Evolutionary conservation across 2,329 filamentous ascomycete species (phyloP), one percentile per base, ranked within the genome.

Genomic region (Aureobasidium vineae): DNA sequence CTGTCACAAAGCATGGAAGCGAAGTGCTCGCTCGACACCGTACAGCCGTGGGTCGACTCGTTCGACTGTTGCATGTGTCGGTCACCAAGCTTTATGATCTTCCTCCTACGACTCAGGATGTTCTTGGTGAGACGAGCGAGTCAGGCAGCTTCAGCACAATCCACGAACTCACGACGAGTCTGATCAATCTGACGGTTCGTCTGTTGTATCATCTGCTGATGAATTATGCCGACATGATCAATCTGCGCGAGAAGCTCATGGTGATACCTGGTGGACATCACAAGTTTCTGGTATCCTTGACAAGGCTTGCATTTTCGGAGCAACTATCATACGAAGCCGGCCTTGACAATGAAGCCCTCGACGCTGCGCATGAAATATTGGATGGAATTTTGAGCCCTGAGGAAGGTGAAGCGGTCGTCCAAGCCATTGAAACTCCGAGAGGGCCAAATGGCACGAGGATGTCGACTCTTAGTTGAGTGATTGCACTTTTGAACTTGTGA

Each of bases 261-360:
- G 84, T 85, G 10, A 85, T 90, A 0, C 83, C 86, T 5, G 91
- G 91, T 3, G 90, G 88, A 0, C 85, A 86, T 61, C 92, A 97
- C 73, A 92, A 92, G 63, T 94, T 96, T 72, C 81, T 96, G 1
- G 85, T 97, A 11, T 87, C 87, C 2, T 80, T 99, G 52, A 92
- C 91, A 0, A 81, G 94, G 49, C 79, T 98, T n/a, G 92, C 91
- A 0, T 97, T 97, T 75, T 88, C 87, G 6, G 91, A 96, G 68
- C 89, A 91, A 36, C 77, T 90, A 10, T 84, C 95, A 13, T 82
- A 96, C 33, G 92, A 97, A 77, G 81, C 83, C 1, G 88, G 88
- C 0, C 89, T 96, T 63, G 89, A 90, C 41, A 85, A 89, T 33
- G 90, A 91, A 69, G 91, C 92, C 0, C 86, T 89, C 1, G 90